Conservation (phyloP, 352 stramenopile species). For the Pythium pyrilobum region DNA sequence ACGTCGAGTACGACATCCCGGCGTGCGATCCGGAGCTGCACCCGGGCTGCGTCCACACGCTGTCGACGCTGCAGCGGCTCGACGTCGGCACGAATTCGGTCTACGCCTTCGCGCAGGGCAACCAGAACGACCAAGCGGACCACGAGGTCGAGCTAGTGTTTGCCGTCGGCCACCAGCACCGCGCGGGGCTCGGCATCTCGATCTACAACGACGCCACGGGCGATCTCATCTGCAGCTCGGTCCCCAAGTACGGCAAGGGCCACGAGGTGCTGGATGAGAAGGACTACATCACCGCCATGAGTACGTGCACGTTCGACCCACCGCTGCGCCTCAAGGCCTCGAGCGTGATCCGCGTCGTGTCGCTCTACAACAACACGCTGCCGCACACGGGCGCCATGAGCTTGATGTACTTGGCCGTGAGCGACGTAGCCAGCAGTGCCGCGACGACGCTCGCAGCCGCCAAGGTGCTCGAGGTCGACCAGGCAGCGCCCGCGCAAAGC, state of each 20-base stretch:
- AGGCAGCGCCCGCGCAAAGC: background rate
- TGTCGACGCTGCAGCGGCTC: slow-evolving; percentile 60
- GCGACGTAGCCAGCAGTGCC: slow-evolving; percentile 33
- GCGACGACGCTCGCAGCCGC: slow-evolving; percentile 5
- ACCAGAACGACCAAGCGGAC: slow-evolving; percentile 20
- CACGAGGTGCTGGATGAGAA: slow-evolving; percentile 57
- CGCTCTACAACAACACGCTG: slow-evolving; percentile 78
- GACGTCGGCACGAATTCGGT: slow-evolving; percentile 31
- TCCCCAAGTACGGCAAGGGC: slow-evolving; percentile 60
- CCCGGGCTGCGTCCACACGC: slow-evolving; percentile 71
- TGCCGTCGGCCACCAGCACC: slow-evolving; percentile 75
- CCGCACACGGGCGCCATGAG: slow-evolving; percentile 76
- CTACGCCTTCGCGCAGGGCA: slow-evolving; percentile 13
- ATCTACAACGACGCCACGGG: slow-evolving; percentile 66
- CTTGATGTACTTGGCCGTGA: slow-evolving; percentile 70
- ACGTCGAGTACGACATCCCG: slow-evolving; percentile 78
- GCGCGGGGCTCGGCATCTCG: slow-evolving; percentile 60
- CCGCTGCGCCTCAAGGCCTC: slow-evolving; percentile 62
- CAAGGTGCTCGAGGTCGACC: slow-evolving; percentile 4
- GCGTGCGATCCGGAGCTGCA: slow-evolving; percentile 55
- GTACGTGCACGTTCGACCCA: slow-evolving; percentile 68
- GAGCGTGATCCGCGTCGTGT: slow-evolving; percentile 66
- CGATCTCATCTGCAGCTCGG: slow-evolving; percentile 58
- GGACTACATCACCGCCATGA: slow-evolving; percentile 70
- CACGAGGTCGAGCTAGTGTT: slow-evolving; percentile 78